These are phyloP conservation scores for Setomelanomma holmii DNA, from an alignment of 2,329 filamentous ascomycete species.

Conservation along the genomic window DNA sequence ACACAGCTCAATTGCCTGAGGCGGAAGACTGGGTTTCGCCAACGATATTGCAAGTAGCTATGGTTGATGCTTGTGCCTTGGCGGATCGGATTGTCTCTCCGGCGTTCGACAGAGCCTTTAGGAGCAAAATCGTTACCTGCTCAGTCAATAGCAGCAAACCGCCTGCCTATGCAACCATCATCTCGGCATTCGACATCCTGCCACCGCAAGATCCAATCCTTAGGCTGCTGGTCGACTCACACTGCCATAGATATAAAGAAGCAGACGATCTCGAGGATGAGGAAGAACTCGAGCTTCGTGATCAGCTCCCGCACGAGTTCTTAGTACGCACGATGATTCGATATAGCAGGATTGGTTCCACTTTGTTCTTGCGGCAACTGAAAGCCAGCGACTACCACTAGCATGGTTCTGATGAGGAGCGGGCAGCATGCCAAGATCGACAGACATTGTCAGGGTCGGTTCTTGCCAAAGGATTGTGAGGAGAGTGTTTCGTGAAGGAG, in stretches of 20 bases:
- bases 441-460: background rate
- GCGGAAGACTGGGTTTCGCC: background rate
- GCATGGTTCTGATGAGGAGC: background rate
- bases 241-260: background rate
- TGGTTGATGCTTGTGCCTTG: slow-evolving; percentile 4
- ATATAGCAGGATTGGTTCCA: slow-evolving; percentile 1
- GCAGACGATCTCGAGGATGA: background rate
- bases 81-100: slow-evolving; percentile 9
- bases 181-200: slow-evolving; percentile 13
- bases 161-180: slow-evolving; percentile 1
- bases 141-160: background rate
- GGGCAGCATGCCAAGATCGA: background rate
- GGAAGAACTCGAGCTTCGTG: background rate
- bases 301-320: slow-evolving; percentile 4
- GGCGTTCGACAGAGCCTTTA: background rate
- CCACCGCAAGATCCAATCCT: slow-evolving; percentile 8
- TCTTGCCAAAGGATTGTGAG: background rate
- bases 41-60: background rate
- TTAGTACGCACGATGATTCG: slow-evolving; percentile 6
- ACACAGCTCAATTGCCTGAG: slow-evolving; percentile 8
- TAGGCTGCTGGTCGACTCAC: slow-evolving; percentile 11
- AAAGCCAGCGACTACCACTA: slow-evolving; percentile 13
- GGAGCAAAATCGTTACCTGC: background rate
- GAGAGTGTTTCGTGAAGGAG: no score
- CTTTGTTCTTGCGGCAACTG: background rate